Evolutionary conservation across 768 basidiomycete genomes (phyloP).

Genomic region (Suillus sp.): DNA sequence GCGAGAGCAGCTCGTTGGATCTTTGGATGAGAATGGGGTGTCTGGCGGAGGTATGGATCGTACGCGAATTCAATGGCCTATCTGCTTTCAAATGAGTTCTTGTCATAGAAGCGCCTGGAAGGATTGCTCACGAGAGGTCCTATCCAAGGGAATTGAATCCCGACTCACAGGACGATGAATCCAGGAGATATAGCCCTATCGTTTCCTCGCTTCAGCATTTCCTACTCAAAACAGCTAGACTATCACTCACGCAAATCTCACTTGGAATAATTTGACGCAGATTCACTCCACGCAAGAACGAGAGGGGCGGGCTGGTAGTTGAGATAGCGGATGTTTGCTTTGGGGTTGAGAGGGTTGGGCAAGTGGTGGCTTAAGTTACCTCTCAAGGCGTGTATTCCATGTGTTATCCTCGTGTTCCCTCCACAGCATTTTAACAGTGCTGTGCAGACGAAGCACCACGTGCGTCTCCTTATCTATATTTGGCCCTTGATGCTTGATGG

Average conservation of each 20-base stretch:
- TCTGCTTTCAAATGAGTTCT: not conserved
- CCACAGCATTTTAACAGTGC: not conserved
- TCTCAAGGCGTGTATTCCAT: not conserved
- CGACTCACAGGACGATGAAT: not conserved
- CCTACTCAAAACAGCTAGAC: not conserved
- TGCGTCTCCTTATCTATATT: not conserved
- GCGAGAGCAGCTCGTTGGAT: not conserved
- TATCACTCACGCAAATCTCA: not conserved
- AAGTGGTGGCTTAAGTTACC: not conserved
- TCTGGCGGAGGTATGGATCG: no score
- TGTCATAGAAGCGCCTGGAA: not conserved
- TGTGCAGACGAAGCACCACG: no score
- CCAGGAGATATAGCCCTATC: not conserved
- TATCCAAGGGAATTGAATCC: not conserved
- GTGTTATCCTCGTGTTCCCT: not conserved
- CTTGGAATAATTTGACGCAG: not conserved
- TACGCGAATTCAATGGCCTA: no score
- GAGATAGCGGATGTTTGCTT: no score
- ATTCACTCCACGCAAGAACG: not conserved
- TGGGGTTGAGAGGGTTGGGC: not conserved
- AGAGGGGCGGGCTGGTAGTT: not conserved
- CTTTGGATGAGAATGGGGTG: no score
- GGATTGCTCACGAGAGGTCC: no score
- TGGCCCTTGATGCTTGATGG: not conserved
- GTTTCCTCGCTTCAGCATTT: no score